Base-by-base conservation (phyloP, 2,329 filamentous ascomycete species). In the Chaetomium sp. region DNA sequence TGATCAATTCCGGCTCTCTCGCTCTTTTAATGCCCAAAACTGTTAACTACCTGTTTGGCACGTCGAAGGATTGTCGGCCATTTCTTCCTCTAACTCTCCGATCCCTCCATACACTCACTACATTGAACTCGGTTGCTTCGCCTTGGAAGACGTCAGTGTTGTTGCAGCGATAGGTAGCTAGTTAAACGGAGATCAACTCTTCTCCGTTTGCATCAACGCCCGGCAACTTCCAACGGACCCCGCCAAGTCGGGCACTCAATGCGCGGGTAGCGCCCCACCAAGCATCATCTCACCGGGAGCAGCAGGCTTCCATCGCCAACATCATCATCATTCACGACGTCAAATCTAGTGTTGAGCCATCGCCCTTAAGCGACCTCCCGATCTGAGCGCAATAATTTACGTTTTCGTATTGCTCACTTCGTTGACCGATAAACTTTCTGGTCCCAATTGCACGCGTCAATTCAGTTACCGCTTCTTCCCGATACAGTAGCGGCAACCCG, bases 301-400 rank as follows among this genome's bases (percentile, higher is more conserved):
- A 19, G 38, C 29, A 59, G 57, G 57, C 57, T 50, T 47, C 57
- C 57, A 59, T 33, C 29, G n/a, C 33, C 21, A n/a, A n/a, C n/a
- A 27, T 25, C 57, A 59, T 59, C 57, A 50, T 59, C 49, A 51
- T 53, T 16, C 50, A 53, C 16, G 25, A 19, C 25, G 21, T 51
- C 21, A 27, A 16, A 25, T 16, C 49, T 27, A 6, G 13, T 25
- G 23, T 42, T 51, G 23, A 51, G 10, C 23, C 33, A 13, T 56
- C 54, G 25, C 38, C 33, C 23, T 21, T 13, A 12, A 38, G 12
- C 53, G n/a, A 21, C 13, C 33, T 8, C 51, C 6, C 27, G 10
- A 27, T 33, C 33, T 42, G 21, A 56, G 16, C 54, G 21, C 33
- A 25, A 16, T 16, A 21, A 27, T 47, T 47, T 10, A 21, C n/a